Evolutionary conservation across 768 basidiomycete species (phyloP).

Genomic region (Calocybe cyanea): DNA sequence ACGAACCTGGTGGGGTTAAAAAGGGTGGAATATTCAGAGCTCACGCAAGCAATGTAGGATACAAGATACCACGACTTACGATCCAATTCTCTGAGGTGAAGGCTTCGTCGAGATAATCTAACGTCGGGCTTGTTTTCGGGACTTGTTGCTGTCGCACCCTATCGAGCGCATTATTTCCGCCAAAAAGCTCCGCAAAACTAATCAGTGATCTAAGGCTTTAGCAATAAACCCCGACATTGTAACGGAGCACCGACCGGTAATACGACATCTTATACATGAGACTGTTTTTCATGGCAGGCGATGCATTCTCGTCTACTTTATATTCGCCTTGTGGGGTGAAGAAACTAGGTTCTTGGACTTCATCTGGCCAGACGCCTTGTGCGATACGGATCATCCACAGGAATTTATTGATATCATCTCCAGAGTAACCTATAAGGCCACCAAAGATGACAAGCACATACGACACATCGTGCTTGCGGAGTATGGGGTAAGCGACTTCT

Average conservation of each 20-base stretch:
- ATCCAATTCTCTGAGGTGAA: conserved; percentile 99
- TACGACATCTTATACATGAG: conserved; percentile 99
- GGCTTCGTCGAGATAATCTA: conserved; percentile 94
- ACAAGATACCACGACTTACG: conserved; percentile 43
- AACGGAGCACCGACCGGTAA: conserved; percentile 57
- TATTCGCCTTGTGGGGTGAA: conserved; percentile 94
- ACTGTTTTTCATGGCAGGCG: conserved; percentile 86
- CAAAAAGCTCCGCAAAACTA: conserved; percentile 87
- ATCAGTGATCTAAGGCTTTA: conserved; percentile 1
- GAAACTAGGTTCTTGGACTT: conserved; percentile 92
- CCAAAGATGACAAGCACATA: conserved; percentile 98
- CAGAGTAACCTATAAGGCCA: conserved; percentile 93
- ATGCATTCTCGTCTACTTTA: conserved; percentile 82
- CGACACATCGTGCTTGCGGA: conserved; percentile 95
- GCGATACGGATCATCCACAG: conserved; percentile 97
- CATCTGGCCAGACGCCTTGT: conserved; percentile 97
- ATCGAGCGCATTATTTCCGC: conserved; percentile 65
- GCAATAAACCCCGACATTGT: too few relatives aligned
- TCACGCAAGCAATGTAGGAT: background rate
- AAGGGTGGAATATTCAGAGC: background rate
- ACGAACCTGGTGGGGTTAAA: conserved; percentile 52
- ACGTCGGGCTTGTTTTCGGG: conserved; percentile 70
- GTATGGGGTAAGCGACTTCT: conserved; percentile 94
- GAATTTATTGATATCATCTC: conserved; percentile 99
- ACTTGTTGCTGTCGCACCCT: conserved; percentile 87